phyloP scores from a whole-genome alignment of 2,329 filamentous ascomycete genomes.

The Ophiocordyceps camponoti-leonardi region DNA sequence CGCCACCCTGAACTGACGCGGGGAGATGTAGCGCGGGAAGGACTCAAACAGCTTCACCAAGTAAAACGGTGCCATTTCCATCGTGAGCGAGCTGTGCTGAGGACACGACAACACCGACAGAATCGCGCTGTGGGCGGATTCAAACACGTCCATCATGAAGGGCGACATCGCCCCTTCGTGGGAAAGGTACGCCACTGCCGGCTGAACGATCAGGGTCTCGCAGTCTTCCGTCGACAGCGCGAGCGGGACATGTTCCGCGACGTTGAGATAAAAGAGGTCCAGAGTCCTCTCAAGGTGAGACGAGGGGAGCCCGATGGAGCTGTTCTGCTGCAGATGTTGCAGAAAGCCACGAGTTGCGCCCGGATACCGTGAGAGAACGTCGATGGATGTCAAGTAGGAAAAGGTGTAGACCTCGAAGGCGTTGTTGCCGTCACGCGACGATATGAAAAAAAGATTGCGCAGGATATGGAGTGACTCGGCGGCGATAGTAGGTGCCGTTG shows the following conservation, averaged over 20 bases:
- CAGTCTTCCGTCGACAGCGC: slow-evolving; percentile 47
- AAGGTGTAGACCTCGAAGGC: slow-evolving; percentile 75
- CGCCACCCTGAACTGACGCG: slow-evolving; percentile 74
- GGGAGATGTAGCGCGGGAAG: slow-evolving; percentile 62
- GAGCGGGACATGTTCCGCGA: slow-evolving; percentile 67
- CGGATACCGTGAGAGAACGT: slow-evolving; percentile 60
- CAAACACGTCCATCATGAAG: slow-evolving; percentile 48
- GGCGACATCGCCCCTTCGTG: slow-evolving; percentile 24
- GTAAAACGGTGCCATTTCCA: slow-evolving; percentile 63
- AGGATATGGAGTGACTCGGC: slow-evolving; percentile 56
- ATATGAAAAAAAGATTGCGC: slow-evolving; percentile 68
- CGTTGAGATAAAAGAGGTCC: slow-evolving; percentile 81
- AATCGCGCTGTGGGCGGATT: slow-evolving; percentile 70
- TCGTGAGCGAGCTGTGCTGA: slow-evolving; percentile 54
- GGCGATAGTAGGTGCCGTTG: slow-evolving; percentile 44
- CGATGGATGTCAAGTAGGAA: slow-evolving; percentile 65
- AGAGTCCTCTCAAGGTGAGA: slow-evolving; percentile 45
- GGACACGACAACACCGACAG: slow-evolving; percentile 68
- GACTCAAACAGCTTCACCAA: slow-evolving; percentile 64
- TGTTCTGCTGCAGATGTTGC: slow-evolving; percentile 27
- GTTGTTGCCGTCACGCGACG: slow-evolving; percentile 52
- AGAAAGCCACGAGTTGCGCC: slow-evolving; percentile 50
- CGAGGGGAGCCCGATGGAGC: slow-evolving; percentile 14
- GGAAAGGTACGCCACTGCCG: slow-evolving; percentile 56
- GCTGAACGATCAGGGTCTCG: slow-evolving; percentile 56